These are phyloP conservation scores for Nepenthes gracilis DNA, from an alignment of 148 eudicot species.

Conservation along the genomic window DNA sequence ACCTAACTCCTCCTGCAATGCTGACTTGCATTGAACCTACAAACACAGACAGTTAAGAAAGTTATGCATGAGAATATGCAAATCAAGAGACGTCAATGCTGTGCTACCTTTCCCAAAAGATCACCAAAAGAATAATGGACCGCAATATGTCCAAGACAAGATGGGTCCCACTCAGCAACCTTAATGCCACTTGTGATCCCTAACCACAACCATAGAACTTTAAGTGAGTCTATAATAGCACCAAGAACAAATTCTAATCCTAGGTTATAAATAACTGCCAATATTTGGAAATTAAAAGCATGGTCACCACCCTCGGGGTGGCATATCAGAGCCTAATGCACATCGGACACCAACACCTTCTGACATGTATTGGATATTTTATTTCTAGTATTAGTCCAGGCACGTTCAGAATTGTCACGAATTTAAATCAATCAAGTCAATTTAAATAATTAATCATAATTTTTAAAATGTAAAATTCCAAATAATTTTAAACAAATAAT, in stretches of 20 bases:
- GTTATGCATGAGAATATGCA: background rate
- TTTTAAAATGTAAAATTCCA: too few species aligned
- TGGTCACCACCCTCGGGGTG: too few species aligned
- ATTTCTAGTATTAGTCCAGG: too few species aligned
- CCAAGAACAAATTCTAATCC: background rate
- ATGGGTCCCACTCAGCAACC: conserved; percentile 69
- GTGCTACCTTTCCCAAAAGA: conserved; percentile 81
- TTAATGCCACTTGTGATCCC: conserved; percentile 93
- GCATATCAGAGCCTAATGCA: too few species aligned
- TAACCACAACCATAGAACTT: conserved; percentile 9
- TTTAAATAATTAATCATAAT: too few species aligned
- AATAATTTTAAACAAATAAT: too few species aligned
- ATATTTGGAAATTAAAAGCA: too few species aligned
- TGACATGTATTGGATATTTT: too few species aligned
- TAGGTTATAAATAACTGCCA: too few species aligned
- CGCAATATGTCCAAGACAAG: conserved; percentile 50
- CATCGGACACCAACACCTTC: too few species aligned
- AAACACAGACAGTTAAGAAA: background rate
- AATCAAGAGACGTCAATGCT: background rate
- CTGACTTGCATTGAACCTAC: conserved; percentile 71
- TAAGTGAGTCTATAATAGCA: background rate
- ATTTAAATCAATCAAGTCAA: too few species aligned
- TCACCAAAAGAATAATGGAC: conserved; percentile 65
- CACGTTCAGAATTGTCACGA: too few species aligned
- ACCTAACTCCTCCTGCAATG: conserved; percentile 79